phyloP scores from a whole-genome alignment of 306 rosid species.

The Trifolium repens region DNA sequence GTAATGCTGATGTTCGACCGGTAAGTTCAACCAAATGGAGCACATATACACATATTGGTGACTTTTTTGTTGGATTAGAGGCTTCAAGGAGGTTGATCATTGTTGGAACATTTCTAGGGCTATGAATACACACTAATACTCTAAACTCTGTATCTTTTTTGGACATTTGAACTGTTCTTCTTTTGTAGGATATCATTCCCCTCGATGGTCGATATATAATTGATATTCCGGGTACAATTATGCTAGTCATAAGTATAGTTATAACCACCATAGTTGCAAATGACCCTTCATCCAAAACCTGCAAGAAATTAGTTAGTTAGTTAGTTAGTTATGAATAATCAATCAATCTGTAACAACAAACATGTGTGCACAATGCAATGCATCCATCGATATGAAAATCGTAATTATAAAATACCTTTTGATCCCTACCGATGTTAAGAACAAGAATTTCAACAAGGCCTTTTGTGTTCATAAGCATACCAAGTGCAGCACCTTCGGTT shows the following conservation, averaged over 20 bases:
- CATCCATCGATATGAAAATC: too few relatives aligned
- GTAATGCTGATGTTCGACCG: constrained; percentile 83
- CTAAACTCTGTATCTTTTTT: constrained; percentile 67
- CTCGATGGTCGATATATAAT: constrained; percentile 63
- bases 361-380: too few relatives aligned
- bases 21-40: constrained; percentile 83
- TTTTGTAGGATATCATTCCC: constrained; percentile 63
- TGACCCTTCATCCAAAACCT: constrained; percentile 71
- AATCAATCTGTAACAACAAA: neutral
- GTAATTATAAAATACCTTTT: constrained; percentile 54
- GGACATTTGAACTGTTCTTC: constrained; percentile 67
- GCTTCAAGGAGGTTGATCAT: constrained; percentile 84
- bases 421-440: constrained; percentile 83
- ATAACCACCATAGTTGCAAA: constrained; percentile 79
- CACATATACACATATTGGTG: constrained; percentile 80
- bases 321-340: neutral
- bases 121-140: constrained; percentile 71
- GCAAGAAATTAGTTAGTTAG: constrained; percentile 29
- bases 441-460: constrained; percentile 86
- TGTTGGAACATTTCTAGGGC: constrained; percentile 82
- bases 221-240: constrained; percentile 71
- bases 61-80: constrained; percentile 68
- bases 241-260: constrained; percentile 68
- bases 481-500: constrained; percentile 72
- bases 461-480: constrained; percentile 89